Conservation (phyloP, 768 basidiomycete genomes). For the Boletus edulis region DNA sequence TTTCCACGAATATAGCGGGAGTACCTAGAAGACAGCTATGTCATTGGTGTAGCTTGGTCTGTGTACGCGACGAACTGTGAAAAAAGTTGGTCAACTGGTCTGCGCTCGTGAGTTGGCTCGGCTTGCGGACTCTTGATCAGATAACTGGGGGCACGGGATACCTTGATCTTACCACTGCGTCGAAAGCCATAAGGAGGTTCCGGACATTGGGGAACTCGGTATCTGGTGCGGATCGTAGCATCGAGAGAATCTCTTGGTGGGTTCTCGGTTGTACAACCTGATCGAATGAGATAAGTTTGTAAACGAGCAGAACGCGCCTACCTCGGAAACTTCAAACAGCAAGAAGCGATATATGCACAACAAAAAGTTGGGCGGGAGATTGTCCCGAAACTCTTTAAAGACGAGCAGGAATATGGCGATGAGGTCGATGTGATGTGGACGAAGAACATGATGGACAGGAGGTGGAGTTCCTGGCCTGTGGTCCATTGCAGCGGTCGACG, state of each 20-base stretch:
- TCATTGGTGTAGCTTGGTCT: not conserved
- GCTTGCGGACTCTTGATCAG: slow-evolving; percentile 35
- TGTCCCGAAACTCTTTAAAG: slow-evolving; percentile 57
- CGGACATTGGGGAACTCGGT: slow-evolving; percentile 41
- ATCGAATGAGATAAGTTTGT: slow-evolving; percentile 2
- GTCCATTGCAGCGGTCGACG: slow-evolving; percentile 18
- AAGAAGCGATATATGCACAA: slow-evolving; percentile 66
- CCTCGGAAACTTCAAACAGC: slow-evolving; percentile 72
- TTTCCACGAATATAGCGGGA: slow-evolving; percentile 57
- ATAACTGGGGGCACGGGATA: slow-evolving; percentile 11
- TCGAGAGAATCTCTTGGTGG: slow-evolving; percentile 46
- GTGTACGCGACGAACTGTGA: slow-evolving; percentile 23
- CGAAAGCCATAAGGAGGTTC: slow-evolving; percentile 46
- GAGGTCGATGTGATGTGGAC: slow-evolving; percentile 75
- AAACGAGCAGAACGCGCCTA: slow-evolving; percentile 13
- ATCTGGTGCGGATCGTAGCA: slow-evolving; percentile 45
- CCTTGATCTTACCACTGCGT: slow-evolving; percentile 33
- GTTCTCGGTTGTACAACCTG: slow-evolving; percentile 67
- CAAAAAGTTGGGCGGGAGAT: slow-evolving; percentile 55
- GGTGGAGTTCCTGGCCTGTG: slow-evolving; percentile 46
- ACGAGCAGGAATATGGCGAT: slow-evolving; percentile 60
- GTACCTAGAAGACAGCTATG: slow-evolving; percentile 39
- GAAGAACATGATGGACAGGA: slow-evolving; percentile 63
- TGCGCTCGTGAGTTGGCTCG: slow-evolving; percentile 46
- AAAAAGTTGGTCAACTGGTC: slow-evolving; percentile 69